Percentiles rank a stretch among this genome's conserved stretches.
Conservation (phyloP, 2,329 filamentous ascomycete genomes). For the Pochonia chlamydosporia region DNA sequence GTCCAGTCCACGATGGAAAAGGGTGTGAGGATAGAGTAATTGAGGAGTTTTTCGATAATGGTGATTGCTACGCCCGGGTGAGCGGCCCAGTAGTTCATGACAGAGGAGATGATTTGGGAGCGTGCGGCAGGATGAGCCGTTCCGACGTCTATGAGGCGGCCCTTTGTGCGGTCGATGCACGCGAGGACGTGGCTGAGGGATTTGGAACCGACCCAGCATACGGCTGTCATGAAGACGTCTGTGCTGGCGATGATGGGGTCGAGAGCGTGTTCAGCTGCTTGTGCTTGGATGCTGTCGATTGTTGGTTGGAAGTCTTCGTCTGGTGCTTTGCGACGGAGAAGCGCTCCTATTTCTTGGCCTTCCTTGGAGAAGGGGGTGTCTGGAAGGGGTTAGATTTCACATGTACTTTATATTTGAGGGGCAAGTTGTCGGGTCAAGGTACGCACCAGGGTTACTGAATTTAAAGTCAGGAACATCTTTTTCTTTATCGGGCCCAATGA, state of each 20-base stretch:
- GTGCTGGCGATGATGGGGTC: conserved; percentile 83
- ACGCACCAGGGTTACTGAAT: conserved; percentile 68
- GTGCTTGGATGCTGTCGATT: conserved; percentile 74
- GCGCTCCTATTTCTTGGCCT: conserved; percentile 72
- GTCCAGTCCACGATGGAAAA: conserved; percentile 86
- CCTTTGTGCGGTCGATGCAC: conserved; percentile 91
- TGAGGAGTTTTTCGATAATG: conserved; percentile 93
- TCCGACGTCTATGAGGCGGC: conserved; percentile 75
- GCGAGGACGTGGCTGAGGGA: conserved; percentile 93
- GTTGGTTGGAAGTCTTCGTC: conserved; percentile 82
- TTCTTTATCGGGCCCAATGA: conserved; percentile 85
- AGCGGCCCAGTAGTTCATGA: conserved; percentile 88
- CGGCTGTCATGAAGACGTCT: conserved; percentile 88
- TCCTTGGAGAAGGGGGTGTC: conserved; percentile 77
- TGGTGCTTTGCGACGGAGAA: conserved; percentile 77
- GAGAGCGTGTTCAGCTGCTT: conserved; percentile 63
- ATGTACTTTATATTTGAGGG: background rate
- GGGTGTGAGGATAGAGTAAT: conserved; percentile 91
- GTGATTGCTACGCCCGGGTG: conserved; percentile 88
- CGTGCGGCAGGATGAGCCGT: conserved; percentile 69
- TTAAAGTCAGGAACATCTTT: conserved; percentile 97
- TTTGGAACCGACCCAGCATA: conserved; percentile 91
- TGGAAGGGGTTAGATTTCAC: conserved; percentile 25
- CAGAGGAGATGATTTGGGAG: conserved; percentile 81
- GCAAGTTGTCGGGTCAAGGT: background rate